Conservation (phyloP, 148 eudicot species). For the Camellia granthamiana region DNA sequence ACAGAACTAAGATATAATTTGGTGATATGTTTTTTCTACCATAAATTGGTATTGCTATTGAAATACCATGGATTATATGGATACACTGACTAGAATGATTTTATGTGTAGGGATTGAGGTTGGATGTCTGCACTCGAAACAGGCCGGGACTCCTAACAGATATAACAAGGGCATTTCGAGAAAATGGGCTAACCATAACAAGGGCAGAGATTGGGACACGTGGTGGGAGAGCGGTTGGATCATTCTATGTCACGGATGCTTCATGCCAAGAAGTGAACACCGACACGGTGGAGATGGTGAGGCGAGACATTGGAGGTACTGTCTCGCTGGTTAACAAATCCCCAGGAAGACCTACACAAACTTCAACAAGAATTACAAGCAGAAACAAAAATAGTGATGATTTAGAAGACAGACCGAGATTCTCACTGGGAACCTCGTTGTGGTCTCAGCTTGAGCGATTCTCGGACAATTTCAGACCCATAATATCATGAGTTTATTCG, state of each 20-base stretch:
- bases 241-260: slow-evolving; percentile 59
- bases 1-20: too few relatives aligned
- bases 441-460: slow-evolving; percentile 51
- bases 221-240: slow-evolving; percentile 58
- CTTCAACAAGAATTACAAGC: slow-evolving; percentile 5
- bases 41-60: too few relatives aligned
- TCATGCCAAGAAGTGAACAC: slow-evolving; percentile 38
- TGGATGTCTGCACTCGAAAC: slow-evolving; percentile 60
- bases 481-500: slow-evolving; percentile 20
- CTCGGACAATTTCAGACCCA: slow-evolving; percentile 41
- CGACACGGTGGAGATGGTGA: slow-evolving; percentile 43
- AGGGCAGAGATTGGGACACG: slow-evolving; percentile 65
- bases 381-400: slow-evolving; percentile 19
- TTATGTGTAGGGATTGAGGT: slow-evolving; percentile 56
- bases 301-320: slow-evolving; percentile 45
- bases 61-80: too few relatives aligned
- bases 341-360: slow-evolving; percentile 6
- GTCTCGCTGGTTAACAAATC: slow-evolving; percentile 26
- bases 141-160: slow-evolving; percentile 65
- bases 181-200: slow-evolving; percentile 61
- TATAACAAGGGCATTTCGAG: slow-evolving; percentile 64
- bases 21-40: too few relatives aligned
- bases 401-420: slow-evolving; percentile 24
- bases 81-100: too few relatives aligned
- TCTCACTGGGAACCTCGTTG: slow-evolving; percentile 45